phyloP scores from a whole-genome alignment of 2,329 filamentous ascomycete genomes.

The Didymella exigua region DNA sequence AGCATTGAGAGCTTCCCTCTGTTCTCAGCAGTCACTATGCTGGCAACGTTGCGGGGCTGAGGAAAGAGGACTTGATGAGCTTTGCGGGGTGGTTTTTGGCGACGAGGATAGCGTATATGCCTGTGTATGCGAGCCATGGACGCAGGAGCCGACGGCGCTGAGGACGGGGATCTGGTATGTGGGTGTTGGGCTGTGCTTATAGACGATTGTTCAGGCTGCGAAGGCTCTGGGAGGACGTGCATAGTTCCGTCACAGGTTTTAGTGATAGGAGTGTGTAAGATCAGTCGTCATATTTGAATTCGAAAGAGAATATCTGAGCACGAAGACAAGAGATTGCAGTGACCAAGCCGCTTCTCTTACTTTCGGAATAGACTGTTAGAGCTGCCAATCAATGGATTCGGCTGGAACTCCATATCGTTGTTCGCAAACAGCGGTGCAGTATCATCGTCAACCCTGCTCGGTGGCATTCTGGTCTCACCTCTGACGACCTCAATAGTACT shows the following conservation, averaged over 20 bases:
- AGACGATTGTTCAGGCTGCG: constrained; percentile 29
- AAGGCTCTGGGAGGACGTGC: constrained; percentile 23
- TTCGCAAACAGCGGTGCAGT: constrained; percentile 42
- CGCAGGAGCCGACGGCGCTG: constrained; percentile 25
- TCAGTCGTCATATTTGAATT: too few species aligned
- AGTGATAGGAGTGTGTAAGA: too few species aligned
- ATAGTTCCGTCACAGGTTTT: background rate
- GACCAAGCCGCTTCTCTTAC: background rate
- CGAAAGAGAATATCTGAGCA: background rate
- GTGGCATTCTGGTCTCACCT: constrained; percentile 55
- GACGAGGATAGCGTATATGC: constrained; percentile 46
- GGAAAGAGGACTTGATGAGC: constrained; percentile 40
- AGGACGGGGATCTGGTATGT: constrained; percentile 31
- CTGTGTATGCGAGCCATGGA: constrained; percentile 45
- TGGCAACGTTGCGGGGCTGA: constrained; percentile 49
- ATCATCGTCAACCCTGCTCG: constrained; percentile 51
- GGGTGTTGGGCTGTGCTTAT: constrained; percentile 29
- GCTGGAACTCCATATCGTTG: constrained; percentile 55
- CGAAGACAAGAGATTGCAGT: background rate
- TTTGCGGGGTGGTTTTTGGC: constrained; percentile 48
- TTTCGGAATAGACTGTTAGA: constrained; percentile 29
- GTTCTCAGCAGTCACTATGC: constrained; percentile 52
- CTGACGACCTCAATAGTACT: constrained; percentile 65
- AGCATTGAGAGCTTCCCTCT: constrained; percentile 55
- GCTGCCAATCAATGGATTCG: constrained; percentile 53